These are phyloP conservation scores for Diphasiastrum complanatum DNA, from an alignment of 83 land plant genomes.

Conservation along the genomic window DNA sequence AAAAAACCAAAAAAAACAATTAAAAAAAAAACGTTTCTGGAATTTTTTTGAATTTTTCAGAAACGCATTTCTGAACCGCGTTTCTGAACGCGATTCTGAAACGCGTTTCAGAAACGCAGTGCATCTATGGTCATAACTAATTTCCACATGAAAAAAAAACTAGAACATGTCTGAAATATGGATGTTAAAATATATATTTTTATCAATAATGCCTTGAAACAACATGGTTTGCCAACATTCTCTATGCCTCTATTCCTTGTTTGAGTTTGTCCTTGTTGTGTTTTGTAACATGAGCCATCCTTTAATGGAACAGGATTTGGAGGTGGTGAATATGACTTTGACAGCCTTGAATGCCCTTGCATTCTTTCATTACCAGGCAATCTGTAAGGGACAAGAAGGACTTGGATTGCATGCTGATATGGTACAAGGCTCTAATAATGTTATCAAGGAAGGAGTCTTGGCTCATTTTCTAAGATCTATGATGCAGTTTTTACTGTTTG, in stretches of 20 bases:
- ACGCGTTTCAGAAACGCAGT: too few species aligned
- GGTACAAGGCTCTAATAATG: conserved; percentile 39
- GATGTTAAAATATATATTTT: too few species aligned
- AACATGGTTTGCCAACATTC: background rate
- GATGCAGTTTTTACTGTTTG: conserved; percentile 80
- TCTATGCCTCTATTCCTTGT: background rate
- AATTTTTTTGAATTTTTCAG: too few species aligned
- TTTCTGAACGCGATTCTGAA: too few species aligned
- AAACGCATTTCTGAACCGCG: too few species aligned
- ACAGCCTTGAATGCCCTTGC: conserved; percentile 78
- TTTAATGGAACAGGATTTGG: conserved; percentile 95
- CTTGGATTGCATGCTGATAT: conserved; percentile 47
- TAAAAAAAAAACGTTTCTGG: too few species aligned
- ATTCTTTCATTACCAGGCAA: conserved; percentile 74
- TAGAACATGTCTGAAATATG: too few species aligned
- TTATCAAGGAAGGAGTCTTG: conserved; percentile 49
- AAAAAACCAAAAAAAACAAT: too few species aligned
- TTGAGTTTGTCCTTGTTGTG: background rate
- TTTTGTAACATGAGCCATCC: too few species aligned
- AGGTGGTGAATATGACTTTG: conserved; percentile 77
- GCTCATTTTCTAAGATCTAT: conserved; percentile 60
- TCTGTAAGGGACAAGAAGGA: conserved; percentile 56
- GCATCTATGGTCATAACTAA: too few species aligned
- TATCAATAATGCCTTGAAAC: too few species aligned
- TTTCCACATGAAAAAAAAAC: too few species aligned